These are phyloP conservation scores for Hura crepitans DNA, from an alignment of 441 rosid genomes.

Conservation along the genomic window DNA sequence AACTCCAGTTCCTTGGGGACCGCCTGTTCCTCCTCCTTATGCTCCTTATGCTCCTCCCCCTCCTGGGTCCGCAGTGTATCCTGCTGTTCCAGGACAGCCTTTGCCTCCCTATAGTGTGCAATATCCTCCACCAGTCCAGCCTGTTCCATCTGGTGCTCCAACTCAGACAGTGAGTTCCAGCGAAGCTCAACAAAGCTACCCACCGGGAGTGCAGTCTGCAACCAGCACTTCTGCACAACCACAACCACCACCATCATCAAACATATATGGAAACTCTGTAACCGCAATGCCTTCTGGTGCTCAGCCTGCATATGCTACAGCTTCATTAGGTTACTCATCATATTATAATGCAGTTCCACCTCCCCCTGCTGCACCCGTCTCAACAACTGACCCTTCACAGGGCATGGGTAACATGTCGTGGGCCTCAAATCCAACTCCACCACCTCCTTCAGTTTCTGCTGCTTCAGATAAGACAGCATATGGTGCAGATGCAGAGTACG, in stretches of 20 bases:
- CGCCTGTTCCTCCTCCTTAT: conserved; percentile 71
- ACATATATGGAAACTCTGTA: conserved; percentile 44
- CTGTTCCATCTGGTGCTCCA: conserved; percentile 67
- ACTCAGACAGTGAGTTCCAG: conserved; percentile 41
- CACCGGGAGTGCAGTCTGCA: conserved; percentile 86
- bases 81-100: conserved; percentile 75
- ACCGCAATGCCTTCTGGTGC: conserved; percentile 41
- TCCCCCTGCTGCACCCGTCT: conserved; percentile 48
- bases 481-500: conserved; percentile 82
- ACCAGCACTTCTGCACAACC: conserved; percentile 47
- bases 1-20: conserved; percentile 86
- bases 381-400: conserved; percentile 52
- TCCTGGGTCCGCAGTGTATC: conserved; percentile 63
- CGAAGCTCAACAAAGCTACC: conserved; percentile 71
- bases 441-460: conserved; percentile 45
- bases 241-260: conserved; percentile 42
- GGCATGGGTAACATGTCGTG: conserved; percentile 60
- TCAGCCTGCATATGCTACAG: conserved; percentile 53
- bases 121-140: conserved; percentile 62
- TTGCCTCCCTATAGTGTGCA: conserved; percentile 75
- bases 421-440: conserved; percentile 64
- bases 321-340: conserved; percentile 57
- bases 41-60: conserved; percentile 80
- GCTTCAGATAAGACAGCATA: conserved; percentile 53
- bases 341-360: conserved; percentile 75